Conservation (phyloP, 331 rosid genomes). For the Quercus tomentella region DNA sequence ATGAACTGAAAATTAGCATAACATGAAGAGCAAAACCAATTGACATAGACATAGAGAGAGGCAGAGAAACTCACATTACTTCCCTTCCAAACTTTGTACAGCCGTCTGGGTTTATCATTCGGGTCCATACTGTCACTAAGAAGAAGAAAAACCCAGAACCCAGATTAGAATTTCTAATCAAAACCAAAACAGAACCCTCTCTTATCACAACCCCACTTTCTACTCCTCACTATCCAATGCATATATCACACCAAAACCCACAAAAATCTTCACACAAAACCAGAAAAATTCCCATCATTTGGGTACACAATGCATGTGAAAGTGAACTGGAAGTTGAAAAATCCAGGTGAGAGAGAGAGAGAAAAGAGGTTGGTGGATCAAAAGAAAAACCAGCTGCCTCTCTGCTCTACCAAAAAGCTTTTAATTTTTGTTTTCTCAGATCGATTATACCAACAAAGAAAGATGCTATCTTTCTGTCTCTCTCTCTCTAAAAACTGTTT, state of each 20-base stretch:
- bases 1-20: not conserved
- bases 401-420: slow-evolving; percentile 9
- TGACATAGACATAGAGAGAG: slow-evolving; percentile 3
- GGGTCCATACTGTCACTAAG: slow-evolving; percentile 25
- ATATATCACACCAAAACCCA: not conserved
- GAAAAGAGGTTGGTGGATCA: slow-evolving; percentile 16
- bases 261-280: slow-evolving; percentile 24
- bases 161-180: slow-evolving; percentile 16
- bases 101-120: slow-evolving; percentile 42
- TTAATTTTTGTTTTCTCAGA: not conserved
- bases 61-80: slow-evolving; percentile 59
- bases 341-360: slow-evolving; percentile 9
- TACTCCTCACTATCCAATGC: slow-evolving; percentile 31
- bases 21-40: slow-evolving; percentile 19
- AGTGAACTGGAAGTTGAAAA: slow-evolving; percentile 18
- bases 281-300: slow-evolving; percentile 9
- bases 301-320: not conserved
- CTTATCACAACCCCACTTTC: slow-evolving; percentile 20
- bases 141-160: slow-evolving; percentile 24
- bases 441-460: slow-evolving; percentile 32
- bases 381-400: slow-evolving; percentile 33
- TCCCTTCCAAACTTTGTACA: slow-evolving; percentile 91
- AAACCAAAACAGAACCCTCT: slow-evolving; percentile 23
- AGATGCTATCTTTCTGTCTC: slow-evolving; percentile 27
- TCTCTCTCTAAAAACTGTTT: slow-evolving; percentile 8